Base-by-base conservation (phyloP, 805 yeast genomes). In the Huiozyma naganishii region DNA sequence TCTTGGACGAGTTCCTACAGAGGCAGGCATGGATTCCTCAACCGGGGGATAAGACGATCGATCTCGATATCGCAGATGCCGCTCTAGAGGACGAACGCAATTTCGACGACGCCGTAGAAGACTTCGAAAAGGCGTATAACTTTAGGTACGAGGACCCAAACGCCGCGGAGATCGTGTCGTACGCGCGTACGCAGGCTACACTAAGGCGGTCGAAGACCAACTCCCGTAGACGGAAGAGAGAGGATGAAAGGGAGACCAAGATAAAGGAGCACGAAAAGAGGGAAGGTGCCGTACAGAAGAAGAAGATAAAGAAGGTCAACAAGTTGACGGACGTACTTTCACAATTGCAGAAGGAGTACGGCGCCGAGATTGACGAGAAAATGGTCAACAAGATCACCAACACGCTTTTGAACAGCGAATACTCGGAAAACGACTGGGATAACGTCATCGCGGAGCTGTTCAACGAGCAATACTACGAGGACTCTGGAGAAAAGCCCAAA, bases 131-230 rank as follows among this genome's bases (percentile, higher is more conserved):
- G 49, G 96, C 95, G 0, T 90, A 89, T 66, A 92, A 92, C 58
- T 90, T 90, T 72, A 76, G 98, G 60, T 92, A 76, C 61, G 98
- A 92, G 65, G 97, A 89, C 55, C 88, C 95, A 11, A 77, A 79
- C 51, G 75, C 95, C 6, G 86, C 90, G 0, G 96, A 90, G 56
- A 85, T 92, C 62, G 82, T 89, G 13, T 82, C 95, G 12, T 92
- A 90, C 68, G 97, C 97, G 2, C 87, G 98, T 74, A 81, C 71
- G 37, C 96, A 88, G 64, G 95, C 92, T 27, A 87, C 97, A 0
- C 72, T 88, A 58, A 80, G 98, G 67, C 74, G 98, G 59, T 78
- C 82, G 17, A 79, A 78, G 41, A 72, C 79, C 47, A 77, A 80
- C 52, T 63, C 83, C 9, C 77, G 98, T 54, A 87, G 87, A 69